A percentile compares a stretch with the other conserved stretches of the same genome.
These are phyloP conservation scores for Bryoerythrophyllum caledonicum DNA, from an alignment of 225 moss, liverwort and hornwort genomes.

Conservation along the genomic window DNA sequence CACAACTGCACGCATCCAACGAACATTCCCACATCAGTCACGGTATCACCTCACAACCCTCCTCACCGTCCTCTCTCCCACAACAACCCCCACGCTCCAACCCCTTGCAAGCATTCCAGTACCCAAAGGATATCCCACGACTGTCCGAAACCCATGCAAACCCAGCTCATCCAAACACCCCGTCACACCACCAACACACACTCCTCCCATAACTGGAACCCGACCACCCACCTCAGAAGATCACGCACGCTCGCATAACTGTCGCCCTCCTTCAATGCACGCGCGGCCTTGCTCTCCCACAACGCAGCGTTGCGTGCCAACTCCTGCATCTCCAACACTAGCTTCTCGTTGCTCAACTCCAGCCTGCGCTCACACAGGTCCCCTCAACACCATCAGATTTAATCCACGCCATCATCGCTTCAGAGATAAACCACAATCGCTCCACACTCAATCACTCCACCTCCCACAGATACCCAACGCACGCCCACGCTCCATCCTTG, in stretches of 20 bases:
- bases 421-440: neutral
- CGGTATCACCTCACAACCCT: neutral
- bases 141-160: neutral
- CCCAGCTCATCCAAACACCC: neutral
- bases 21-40: conserved; percentile 16
- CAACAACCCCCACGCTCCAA: neutral
- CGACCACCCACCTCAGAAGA: conserved; percentile 58
- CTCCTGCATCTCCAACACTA: conserved; percentile 57
- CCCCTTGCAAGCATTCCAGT: neutral
- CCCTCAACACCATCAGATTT: neutral
- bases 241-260: conserved; percentile 50
- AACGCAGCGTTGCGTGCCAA: conserved; percentile 52
- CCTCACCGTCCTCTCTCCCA: neutral
- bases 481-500: too few relatives aligned
- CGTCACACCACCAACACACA: neutral
- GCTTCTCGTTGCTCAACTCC: conserved; percentile 57
- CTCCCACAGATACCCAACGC: neutral
- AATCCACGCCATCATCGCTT: too few relatives aligned
- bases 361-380: conserved; percentile 53
- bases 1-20: conserved; percentile 53
- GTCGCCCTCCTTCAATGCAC: conserved; percentile 54
- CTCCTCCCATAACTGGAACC: too few relatives aligned
- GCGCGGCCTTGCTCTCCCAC: conserved; percentile 71
- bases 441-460: neutral
- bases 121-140: neutral